Base-by-base conservation (phyloP, 176 grass and related monocot species). In the Oryza glumipatula region DNA sequence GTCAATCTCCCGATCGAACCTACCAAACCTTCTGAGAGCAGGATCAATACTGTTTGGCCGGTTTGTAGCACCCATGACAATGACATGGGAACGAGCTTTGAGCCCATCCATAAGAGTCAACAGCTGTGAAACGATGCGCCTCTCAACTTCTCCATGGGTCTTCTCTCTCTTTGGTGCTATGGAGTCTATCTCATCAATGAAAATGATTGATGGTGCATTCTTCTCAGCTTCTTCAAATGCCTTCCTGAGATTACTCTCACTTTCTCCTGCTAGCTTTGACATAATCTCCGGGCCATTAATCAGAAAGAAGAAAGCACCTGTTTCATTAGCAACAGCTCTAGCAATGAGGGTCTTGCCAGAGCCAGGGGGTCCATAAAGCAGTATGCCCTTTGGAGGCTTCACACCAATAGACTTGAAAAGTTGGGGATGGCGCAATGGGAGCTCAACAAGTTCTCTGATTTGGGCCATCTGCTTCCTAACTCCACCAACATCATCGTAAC, bases 191-290 rank as follows among this genome's bases (percentile, higher is more conserved):
- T 97, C 92, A 82, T 94, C 94, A 46, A 97, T 94, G 73, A 94
- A 94, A 68, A 97, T 97, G 72, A 97, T 97, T 1, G 94, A 88
- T 30, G 94, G 94, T 7, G 94, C 94, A 86, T 94, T 94, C 67
- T 94, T 94, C 87, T 94, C 94, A 14, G 94, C 94, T 85, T 97
- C 94, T 80, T 97, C 94, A 82, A 97, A 97, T 17, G 92, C 94
- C 83, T 94, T 94, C 15, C 94, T 92, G 81, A 97, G 88, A 79
- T 97, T 97, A 68, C 85, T 92, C 63, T 97, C 94, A 73, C 89
- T 94, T 71, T 97, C 94, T 83, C 94, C 94, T 72, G 94, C 92
- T 70, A 97, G 79, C 61, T 97, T 97, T 72, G 91, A 92, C 92
- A 97, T 97, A 32, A 97, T 97, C 84, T 97, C 92, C 5, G 91